Conservation (phyloP, 768 basidiomycete species). For the Boletus rufocinnamomeus region DNA sequence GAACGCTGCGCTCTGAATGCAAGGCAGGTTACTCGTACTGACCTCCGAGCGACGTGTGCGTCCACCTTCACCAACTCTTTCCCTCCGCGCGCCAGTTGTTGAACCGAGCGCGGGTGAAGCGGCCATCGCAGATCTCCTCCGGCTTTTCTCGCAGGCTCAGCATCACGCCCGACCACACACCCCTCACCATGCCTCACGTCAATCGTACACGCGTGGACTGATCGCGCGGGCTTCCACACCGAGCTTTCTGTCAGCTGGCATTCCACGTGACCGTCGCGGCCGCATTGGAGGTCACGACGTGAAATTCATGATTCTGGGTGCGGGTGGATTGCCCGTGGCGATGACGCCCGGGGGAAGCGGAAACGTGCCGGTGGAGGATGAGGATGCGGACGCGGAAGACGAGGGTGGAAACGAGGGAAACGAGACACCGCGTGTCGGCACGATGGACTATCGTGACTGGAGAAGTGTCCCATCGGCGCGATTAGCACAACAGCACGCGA, state of each 20-base stretch:
- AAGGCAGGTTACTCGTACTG: constrained; percentile 67
- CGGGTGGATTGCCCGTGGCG: constrained; percentile 26
- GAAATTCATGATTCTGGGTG: constrained; percentile 32
- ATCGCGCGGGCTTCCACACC: constrained; percentile 42
- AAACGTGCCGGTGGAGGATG: constrained; percentile 24
- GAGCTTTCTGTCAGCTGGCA: constrained; percentile 70
- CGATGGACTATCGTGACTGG: constrained; percentile 39
- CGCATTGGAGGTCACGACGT: constrained; percentile 54
- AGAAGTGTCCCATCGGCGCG: constrained; percentile 25
- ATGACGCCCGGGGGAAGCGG: constrained; percentile 10
- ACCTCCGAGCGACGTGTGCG: constrained; percentile 65
- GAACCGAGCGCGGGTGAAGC: constrained; percentile 65
- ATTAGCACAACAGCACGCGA: constrained; percentile 43
- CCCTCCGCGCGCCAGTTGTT: constrained; percentile 49
- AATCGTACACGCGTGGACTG: constrained; percentile 30
- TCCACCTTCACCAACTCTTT: constrained; percentile 59
- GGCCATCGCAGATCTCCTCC: constrained; percentile 67
- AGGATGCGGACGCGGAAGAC: constrained; percentile 34
- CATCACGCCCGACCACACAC: constrained; percentile 34
- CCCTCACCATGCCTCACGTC: constrained; percentile 34
- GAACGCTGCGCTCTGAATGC: constrained; percentile 5
- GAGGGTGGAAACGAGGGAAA: constrained; percentile 50
- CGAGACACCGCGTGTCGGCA: constrained; percentile 55
- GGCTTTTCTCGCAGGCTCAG: constrained; percentile 56
- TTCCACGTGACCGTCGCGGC: constrained; percentile 77